Evolutionary conservation across 1,139 yeast species (phyloP).

Genomic region (Saccharomyces pastorianus): DNA sequence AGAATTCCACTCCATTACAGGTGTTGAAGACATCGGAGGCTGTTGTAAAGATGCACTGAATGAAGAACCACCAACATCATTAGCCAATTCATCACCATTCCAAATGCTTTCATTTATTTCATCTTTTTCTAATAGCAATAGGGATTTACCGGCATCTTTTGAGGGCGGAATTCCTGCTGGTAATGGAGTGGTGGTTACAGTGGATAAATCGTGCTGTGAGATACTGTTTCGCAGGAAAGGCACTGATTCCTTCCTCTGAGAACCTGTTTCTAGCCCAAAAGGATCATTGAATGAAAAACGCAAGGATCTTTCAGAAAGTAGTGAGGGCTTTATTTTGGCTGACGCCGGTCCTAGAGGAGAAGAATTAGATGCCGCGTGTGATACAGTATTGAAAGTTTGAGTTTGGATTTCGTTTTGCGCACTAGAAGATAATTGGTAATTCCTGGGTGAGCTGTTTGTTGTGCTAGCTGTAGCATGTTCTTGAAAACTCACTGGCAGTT

Average conservation of each 20-base stretch:
- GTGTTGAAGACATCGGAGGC: conserved; percentile 28
- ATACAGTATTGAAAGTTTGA: background rate
- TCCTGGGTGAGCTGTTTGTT: background rate
- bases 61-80: background rate
- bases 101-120: conserved; percentile 37
- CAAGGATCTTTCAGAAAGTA: background rate
- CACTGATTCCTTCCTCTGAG: conserved; percentile 8
- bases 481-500: conserved; percentile 2
- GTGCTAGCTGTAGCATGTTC: background rate
- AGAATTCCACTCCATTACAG: conserved; percentile 27
- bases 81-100: conserved; percentile 37
- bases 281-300: conserved; percentile 56
- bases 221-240: background rate
- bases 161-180: conserved; percentile 7
- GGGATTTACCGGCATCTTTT: conserved; percentile 43
- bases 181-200: conserved; percentile 25
- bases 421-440: conserved; percentile 6
- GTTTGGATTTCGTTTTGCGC: background rate
- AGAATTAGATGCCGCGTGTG: background rate
- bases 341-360: background rate
- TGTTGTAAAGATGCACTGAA: conserved; percentile 17
- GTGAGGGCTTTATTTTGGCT: background rate
- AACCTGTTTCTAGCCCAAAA: conserved; percentile 33
- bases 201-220: conserved; percentile 9
- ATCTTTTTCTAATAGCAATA: conserved; percentile 49